Conservation (phyloP, 371 early-diverging fungal genomes). For the Mucor circinelloides region DNA sequence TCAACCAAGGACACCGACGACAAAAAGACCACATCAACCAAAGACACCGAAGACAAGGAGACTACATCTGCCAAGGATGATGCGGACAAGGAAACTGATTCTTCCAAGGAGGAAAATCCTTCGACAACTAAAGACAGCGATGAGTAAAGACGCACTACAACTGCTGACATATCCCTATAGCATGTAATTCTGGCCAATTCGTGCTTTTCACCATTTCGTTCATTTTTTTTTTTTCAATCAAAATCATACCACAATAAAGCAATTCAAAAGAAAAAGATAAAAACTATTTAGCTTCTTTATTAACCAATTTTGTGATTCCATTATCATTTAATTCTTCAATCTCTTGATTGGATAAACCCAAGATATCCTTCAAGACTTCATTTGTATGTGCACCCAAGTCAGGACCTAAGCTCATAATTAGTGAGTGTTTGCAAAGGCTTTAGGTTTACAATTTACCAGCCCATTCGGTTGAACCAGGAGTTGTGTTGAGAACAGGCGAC, state of each 20-base stretch:
- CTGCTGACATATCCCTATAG: too few relatives aligned
- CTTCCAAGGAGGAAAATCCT: background rate
- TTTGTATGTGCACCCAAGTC: conserved; percentile 54
- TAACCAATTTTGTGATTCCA: conserved; percentile 22
- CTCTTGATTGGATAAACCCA: conserved; percentile 31
- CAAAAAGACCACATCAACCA: background rate
- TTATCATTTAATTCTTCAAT: conserved; percentile 29
- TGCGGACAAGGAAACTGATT: background rate
- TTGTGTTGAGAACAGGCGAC: conserved; percentile 45
- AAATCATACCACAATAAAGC: background rate
- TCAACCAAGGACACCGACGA: background rate
- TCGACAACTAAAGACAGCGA: background rate
- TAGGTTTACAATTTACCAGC: conserved; percentile 31
- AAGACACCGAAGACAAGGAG: background rate
- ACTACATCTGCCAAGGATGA: background rate
- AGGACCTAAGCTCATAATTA: conserved; percentile 27
- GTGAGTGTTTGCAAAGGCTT: background rate
- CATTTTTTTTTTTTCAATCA: background rate
- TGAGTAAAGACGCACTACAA: too few relatives aligned
- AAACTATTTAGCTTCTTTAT: background rate
- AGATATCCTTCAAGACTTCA: conserved; percentile 36
- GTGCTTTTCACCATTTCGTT: background rate
- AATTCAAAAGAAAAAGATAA: background rate
- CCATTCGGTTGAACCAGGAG: conserved; percentile 59
- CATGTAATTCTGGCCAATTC: background rate